phyloP scores from a whole-genome alignment of 179 eudicot genomes.

The Carnegiea gigantea region DNA sequence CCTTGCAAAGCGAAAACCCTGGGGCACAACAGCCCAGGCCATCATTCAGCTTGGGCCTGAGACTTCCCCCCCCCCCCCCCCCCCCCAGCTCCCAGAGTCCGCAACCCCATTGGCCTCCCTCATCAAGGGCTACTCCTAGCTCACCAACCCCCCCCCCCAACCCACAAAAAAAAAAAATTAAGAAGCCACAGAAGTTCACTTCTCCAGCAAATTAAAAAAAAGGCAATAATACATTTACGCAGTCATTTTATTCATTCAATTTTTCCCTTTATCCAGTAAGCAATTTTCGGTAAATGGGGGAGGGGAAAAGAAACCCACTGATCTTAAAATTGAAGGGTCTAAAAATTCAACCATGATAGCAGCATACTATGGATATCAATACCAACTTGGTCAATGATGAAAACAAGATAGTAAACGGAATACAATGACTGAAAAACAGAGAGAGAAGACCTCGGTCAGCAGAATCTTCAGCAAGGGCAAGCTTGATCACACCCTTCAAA shows the following conservation, averaged over 20 bases:
- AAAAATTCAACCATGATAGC: neutral
- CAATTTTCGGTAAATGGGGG: neutral
- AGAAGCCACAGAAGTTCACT: too few relatives aligned
- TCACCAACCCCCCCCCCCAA: too few relatives aligned
- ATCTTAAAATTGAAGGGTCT: neutral
- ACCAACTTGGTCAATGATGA: neutral
- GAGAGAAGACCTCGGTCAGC: conserved; percentile 58
- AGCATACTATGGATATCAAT: neutral
- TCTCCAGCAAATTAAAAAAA: too few relatives aligned
- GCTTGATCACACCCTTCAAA: conserved; percentile 76
- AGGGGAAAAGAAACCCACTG: neutral
- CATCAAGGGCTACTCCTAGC: too few relatives aligned
- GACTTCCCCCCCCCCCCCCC: neutral
- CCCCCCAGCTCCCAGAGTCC: too few relatives aligned
- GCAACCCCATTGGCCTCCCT: too few relatives aligned
- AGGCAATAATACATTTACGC: neutral
- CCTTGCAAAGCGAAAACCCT: too few relatives aligned
- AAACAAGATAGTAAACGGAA: neutral
- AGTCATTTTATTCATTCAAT: neutral
- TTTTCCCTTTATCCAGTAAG: neutral
- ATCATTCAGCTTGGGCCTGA: neutral
- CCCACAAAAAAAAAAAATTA: too few relatives aligned
- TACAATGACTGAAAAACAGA: conserved; percentile 11
- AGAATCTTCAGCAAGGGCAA: conserved; percentile 94
- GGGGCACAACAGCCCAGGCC: neutral